Conservation (phyloP, 208 protist genomes). For the Trypanosoma vivax region DNA sequence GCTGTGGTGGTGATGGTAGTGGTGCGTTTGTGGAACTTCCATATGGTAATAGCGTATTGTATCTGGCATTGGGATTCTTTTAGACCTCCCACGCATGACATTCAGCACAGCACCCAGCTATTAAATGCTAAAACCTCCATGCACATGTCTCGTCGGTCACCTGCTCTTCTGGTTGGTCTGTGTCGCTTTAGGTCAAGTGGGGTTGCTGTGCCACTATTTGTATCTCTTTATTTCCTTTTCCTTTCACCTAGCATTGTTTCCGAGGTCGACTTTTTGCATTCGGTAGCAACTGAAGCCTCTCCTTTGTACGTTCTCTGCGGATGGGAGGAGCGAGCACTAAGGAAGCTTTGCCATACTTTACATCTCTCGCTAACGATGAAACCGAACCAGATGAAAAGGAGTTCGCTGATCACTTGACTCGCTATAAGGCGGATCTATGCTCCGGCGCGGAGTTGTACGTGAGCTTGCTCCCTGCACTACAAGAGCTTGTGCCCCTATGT, state of each 20-base stretch:
- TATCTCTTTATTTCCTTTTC: neutral
- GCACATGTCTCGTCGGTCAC: neutral
- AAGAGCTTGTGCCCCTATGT: conserved; percentile 17
- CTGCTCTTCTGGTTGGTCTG: neutral
- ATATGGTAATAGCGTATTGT: no score
- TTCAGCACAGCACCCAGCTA: no score
- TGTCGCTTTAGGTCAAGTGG: neutral
- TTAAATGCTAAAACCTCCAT: no score
- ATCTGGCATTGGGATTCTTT: no score
- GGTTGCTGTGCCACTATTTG: neutral
- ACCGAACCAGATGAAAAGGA: conserved; percentile 26
- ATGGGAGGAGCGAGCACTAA: conserved; percentile 27
- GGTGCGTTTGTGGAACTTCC: no score
- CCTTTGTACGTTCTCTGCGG: conserved; percentile 2
- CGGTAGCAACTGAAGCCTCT: neutral
- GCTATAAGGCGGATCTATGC: conserved; percentile 32
- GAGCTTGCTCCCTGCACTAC: conserved; percentile 36
- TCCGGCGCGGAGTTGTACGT: conserved; percentile 39
- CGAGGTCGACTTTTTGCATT: neutral
- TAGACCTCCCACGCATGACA: no score
- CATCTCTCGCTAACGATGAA: conserved; percentile 13
- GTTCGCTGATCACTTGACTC: conserved; percentile 28
- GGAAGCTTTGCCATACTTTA: conserved; percentile 50
- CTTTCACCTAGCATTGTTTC: neutral
- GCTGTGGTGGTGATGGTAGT: no score